Conservation (phyloP, 257 asterid genomes). For the Solanum dulcamara region DNA sequence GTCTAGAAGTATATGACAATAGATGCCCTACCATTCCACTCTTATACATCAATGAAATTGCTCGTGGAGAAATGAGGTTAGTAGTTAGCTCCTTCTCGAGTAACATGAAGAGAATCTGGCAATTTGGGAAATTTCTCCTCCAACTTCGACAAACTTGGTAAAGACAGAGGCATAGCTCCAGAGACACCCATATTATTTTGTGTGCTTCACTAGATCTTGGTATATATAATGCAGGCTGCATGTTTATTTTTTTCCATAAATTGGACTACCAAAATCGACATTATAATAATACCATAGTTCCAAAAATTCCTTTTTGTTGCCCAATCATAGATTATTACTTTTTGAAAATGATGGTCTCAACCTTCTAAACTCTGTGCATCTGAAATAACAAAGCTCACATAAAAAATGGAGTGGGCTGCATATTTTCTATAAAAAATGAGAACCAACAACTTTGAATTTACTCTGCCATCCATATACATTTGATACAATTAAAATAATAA, state of each 20-base stretch:
- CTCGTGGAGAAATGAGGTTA: neutral
- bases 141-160: slow-evolving; percentile 24
- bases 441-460: neutral
- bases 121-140: slow-evolving; percentile 33
- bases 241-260: slow-evolving; percentile 31
- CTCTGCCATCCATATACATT: neutral
- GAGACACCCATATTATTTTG: slow-evolving; percentile 28
- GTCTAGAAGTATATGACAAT: too few relatives aligned
- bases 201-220: slow-evolving; percentile 30
- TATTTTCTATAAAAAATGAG: neutral
- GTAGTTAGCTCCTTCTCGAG: neutral
- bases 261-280: neutral
- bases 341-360: neutral
- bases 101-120: neutral
- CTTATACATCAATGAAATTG: too few relatives aligned
- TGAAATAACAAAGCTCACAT: neutral
- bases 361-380: neutral
- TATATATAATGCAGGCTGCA: slow-evolving; percentile 40
- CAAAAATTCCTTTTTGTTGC: neutral
- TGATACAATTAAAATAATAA: neutral
- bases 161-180: slow-evolving; percentile 27
- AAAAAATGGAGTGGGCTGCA: neutral
- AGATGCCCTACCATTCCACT: too few relatives aligned
- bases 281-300: neutral
- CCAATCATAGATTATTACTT: neutral